These are phyloP conservation scores for Monsonia emarginata DNA, from an alignment of 441 rosid species.

Conservation along the genomic window DNA sequence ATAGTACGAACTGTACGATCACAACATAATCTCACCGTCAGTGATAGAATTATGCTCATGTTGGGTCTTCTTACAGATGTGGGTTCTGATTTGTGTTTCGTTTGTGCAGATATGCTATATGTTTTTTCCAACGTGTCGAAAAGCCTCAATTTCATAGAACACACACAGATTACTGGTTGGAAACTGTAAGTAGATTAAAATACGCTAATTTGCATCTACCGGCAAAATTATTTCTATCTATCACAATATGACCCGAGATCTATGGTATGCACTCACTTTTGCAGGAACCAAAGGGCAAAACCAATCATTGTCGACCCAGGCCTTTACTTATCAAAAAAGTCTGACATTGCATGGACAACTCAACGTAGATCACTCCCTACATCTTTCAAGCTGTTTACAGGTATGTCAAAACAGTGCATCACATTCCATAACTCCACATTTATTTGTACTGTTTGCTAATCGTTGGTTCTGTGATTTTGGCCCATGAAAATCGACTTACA, in stretches of 20 bases:
- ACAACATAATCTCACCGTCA: too few relatives aligned
- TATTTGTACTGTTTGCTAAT: not conserved
- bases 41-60: not conserved
- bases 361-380: conserved; percentile 80
- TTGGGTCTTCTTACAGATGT: conserved; percentile 3
- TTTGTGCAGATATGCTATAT: conserved; percentile 60
- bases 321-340: conserved; percentile 72
- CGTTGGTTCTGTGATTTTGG: not conserved
- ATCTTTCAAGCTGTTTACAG: conserved; percentile 79
- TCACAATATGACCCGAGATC: not conserved
- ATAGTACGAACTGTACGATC: too few relatives aligned
- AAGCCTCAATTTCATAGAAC: conserved; percentile 73
- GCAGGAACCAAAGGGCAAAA: conserved; percentile 74
- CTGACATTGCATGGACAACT: conserved; percentile 73
- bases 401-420: conserved; percentile 22
- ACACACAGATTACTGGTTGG: conserved; percentile 73
- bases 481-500: not conserved
- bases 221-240: not conserved
- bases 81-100: conserved; percentile 13
- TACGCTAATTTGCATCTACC: conserved; percentile 9
- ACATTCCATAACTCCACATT: not conserved
- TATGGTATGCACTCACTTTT: conserved; percentile 11
- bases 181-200: conserved; percentile 52
- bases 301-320: conserved; percentile 87
- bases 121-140: conserved; percentile 66